A percentile compares a stretch with the other conserved stretches of the same genome.
Conservation (phyloP, 257 asterid genomes). For the Solanum sejunctum region DNA sequence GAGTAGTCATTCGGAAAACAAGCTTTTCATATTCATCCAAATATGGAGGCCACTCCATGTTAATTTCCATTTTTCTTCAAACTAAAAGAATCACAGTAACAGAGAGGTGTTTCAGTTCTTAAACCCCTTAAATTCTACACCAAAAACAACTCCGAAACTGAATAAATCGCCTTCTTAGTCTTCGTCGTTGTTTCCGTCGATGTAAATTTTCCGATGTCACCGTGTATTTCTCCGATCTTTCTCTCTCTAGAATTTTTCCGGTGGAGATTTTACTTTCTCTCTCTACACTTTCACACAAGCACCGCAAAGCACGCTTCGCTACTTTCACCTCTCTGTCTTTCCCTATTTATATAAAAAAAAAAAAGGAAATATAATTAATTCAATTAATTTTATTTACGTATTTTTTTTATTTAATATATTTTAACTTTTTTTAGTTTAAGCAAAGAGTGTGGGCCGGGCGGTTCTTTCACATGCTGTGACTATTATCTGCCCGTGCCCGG, state of each 20-base stretch:
- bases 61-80: not conserved
- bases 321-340: not conserved
- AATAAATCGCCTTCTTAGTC: not conserved
- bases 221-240: not conserved
- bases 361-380: not conserved
- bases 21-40: slow-evolving; percentile 92
- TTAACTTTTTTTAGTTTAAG: not conserved
- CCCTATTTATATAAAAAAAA: slow-evolving; percentile 9
- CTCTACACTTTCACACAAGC: not conserved
- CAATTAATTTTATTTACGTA: not conserved
- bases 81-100: not conserved
- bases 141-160: not conserved
- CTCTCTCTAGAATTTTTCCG: not conserved
- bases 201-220: not conserved
- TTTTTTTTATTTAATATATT: not conserved
- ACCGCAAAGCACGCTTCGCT: slow-evolving; percentile 11
- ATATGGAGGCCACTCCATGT: slow-evolving; percentile 69
- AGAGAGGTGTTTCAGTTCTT: not conserved
- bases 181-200: not conserved
- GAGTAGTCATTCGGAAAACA: slow-evolving; percentile 74
- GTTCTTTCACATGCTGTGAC: slow-evolving; percentile 4
- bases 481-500: not conserved
- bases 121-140: not conserved
- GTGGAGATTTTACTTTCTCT: not conserved
- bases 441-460: not conserved